phyloP scores from a whole-genome alignment of 2,329 filamentous ascomycete genomes.

The Exophiala xenobiotica region DNA sequence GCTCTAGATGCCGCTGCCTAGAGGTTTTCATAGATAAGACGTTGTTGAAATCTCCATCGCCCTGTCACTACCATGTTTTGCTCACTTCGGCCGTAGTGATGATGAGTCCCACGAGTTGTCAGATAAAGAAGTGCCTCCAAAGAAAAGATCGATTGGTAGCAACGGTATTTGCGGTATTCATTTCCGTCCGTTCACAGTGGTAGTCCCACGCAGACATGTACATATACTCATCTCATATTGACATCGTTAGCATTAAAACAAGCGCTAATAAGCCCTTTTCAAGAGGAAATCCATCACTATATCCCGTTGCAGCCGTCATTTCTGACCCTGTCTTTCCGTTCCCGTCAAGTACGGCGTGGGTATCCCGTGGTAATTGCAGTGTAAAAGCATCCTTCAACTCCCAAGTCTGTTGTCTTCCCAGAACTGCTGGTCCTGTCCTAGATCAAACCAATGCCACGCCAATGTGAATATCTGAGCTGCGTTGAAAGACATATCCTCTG shows the following conservation, averaged over 20 bases:
- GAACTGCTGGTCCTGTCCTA: neutral
- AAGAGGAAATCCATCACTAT: neutral
- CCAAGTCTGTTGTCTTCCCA: slow-evolving; percentile 1
- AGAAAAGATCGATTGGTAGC: too few relatives aligned
- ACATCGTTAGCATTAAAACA: neutral
- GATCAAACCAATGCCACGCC: neutral
- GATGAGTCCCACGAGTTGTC: too few relatives aligned
- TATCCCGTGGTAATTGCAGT: neutral
- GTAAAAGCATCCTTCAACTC: neutral
- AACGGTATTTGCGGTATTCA: too few relatives aligned
- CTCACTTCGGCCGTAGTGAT: too few relatives aligned
- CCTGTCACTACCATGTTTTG: too few relatives aligned
- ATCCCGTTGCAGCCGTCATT: neutral
- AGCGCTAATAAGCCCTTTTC: neutral
- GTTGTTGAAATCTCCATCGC: too few relatives aligned
- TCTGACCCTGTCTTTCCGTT: too few relatives aligned
- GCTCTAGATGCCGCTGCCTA: too few relatives aligned
- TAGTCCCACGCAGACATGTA: neutral
- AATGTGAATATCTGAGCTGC: neutral
- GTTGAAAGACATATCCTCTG: neutral
- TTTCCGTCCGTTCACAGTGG: neutral
- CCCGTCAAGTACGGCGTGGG: too few relatives aligned
- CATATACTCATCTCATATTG: neutral
- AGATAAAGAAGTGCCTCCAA: too few relatives aligned
- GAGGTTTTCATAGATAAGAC: too few relatives aligned